phyloP scores from a whole-genome alignment of 2,329 filamentous ascomycete species.

The Aspergillus quadrilineatus region DNA sequence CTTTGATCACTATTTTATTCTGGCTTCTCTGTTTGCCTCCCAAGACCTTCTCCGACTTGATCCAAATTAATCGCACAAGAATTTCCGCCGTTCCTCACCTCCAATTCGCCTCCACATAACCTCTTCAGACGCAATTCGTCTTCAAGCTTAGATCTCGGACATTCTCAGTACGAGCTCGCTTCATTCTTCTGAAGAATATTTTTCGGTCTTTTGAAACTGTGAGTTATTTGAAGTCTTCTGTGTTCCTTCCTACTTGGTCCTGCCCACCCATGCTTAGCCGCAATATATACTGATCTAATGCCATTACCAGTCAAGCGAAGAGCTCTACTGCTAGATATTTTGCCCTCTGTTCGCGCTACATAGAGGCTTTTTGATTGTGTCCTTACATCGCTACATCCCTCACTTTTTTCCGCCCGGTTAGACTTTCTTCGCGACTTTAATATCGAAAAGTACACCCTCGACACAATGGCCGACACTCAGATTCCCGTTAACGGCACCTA shows the following conservation, averaged over 20 bases:
- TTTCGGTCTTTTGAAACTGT: constrained; percentile 12
- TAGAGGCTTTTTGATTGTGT: constrained; percentile 19
- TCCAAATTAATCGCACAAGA: constrained; percentile 30
- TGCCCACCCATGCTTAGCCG: constrained; percentile 3
- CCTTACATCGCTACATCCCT: constrained; percentile 8
- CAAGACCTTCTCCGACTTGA: constrained; percentile 20
- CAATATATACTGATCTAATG: constrained; percentile 19
- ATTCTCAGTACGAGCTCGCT: not conserved
- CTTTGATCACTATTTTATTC: constrained; percentile 15
- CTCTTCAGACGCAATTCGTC: constrained; percentile 22
- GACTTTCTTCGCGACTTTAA: constrained; percentile 9
- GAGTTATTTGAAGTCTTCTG: constrained; percentile 5
- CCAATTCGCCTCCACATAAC: constrained; percentile 8
- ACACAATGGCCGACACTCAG: constrained; percentile 43
- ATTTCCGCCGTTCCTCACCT: constrained; percentile 21
- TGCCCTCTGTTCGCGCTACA: constrained; percentile 13
- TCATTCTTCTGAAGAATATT: constrained; percentile 11
- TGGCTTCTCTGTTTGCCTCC: constrained; percentile 16
- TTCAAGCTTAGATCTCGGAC: constrained; percentile 20
- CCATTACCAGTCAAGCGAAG: constrained; percentile 22
- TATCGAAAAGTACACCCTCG: constrained; percentile 17
- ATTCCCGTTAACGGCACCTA: constrained; percentile 45
- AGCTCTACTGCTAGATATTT: constrained; percentile 22
- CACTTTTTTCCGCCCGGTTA: not conserved
- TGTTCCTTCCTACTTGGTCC: constrained; percentile 1